Conservation (phyloP, 1,139 yeast genomes). For the Zygosaccharomyces sapae region DNA sequence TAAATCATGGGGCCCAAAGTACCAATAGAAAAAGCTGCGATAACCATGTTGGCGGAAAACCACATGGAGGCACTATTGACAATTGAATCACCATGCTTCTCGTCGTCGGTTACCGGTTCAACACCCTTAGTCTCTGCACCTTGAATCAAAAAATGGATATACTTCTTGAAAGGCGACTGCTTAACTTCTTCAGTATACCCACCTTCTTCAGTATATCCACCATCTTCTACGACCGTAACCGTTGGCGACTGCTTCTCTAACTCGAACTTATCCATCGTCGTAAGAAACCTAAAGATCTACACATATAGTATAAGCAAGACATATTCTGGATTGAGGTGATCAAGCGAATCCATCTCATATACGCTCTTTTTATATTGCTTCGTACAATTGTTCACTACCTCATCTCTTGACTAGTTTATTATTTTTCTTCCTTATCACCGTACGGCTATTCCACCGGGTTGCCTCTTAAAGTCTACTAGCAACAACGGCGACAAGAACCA, state of each 20-base stretch:
- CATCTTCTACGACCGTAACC: slow-evolving; percentile 10
- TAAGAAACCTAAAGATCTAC: neutral
- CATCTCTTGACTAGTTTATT: neutral
- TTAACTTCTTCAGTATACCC: slow-evolving; percentile 10
- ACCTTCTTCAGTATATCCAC: neutral
- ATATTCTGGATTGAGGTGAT: too few species aligned
- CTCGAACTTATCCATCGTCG: slow-evolving; percentile 1
- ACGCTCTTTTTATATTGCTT: neutral
- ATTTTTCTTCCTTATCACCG: neutral
- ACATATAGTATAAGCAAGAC: too few species aligned
- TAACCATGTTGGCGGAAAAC: slow-evolving; percentile 86
- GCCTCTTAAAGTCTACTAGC: neutral
- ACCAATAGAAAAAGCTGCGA: slow-evolving; percentile 81
- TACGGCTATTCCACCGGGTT: neutral
- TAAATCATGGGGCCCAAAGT: slow-evolving; percentile 60
- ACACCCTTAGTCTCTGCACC: slow-evolving; percentile 49
- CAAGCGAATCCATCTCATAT: too few species aligned
- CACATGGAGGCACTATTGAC: slow-evolving; percentile 82
- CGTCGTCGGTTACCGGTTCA: slow-evolving; percentile 45
- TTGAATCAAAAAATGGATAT: slow-evolving; percentile 5
- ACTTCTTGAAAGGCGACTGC: slow-evolving; percentile 7
- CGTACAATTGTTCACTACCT: neutral
- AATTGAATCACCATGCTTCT: slow-evolving; percentile 50
- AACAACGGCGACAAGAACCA: neutral
- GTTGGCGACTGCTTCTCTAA: slow-evolving; percentile 11